Base-by-base conservation (phyloP, 2,329 filamentous ascomycete genomes). In the Thielaviopsis ethacetica region DNA sequence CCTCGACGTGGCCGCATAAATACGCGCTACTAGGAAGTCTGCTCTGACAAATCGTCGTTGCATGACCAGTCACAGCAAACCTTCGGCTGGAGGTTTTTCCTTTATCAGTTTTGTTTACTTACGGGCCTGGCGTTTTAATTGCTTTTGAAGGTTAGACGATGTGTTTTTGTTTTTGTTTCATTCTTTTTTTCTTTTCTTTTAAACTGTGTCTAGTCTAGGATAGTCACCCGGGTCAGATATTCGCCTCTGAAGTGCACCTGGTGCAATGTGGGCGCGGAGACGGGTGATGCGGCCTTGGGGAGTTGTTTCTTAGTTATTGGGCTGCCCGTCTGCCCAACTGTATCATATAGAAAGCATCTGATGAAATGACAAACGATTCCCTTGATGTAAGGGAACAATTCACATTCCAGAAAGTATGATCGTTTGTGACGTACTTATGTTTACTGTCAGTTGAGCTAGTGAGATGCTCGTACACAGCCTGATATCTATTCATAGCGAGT, bases 281-380 rank as follows among this genome's bases (percentile, higher is more conserved):
- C n/a, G 3, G n/a, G 38, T 6, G 17, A 44, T 44, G 15, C n/a
- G 38, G 38, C 24, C 21, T 53, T 27, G 26, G n/a, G 9, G 26
- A 26, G 13, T 53, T 53, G n/a, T 30, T 53, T 53, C 17, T 19
- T 30, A 30, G 52, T 30, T 19, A 53, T 53, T 17, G 22, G 13
- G 52, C 30, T 34, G 26, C 30, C 30, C 21, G 10, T 57, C 27
- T 55, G 34, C n/a, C 26, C n/a, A 21, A 50, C 21, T 56, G 58
- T 56, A 59, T 57, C 54, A 59, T 52, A 59, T 47, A 59, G 47
- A 58, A 30, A 34, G 26, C 55, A 58, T 61, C 19, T 59, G 34
- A 60, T 54, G 22, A 38, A 57, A 51, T 57, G 41, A 47, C 41
- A 52, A 57, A 53, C 22, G 49, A 53, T 58, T 26, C 41, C 34